Percentiles rank a stretch among this genome's conserved stretches.
Evolutionary conservation across 805 yeast genomes (phyloP).

Genomic region (Wickerhamiella parazyma): DNA sequence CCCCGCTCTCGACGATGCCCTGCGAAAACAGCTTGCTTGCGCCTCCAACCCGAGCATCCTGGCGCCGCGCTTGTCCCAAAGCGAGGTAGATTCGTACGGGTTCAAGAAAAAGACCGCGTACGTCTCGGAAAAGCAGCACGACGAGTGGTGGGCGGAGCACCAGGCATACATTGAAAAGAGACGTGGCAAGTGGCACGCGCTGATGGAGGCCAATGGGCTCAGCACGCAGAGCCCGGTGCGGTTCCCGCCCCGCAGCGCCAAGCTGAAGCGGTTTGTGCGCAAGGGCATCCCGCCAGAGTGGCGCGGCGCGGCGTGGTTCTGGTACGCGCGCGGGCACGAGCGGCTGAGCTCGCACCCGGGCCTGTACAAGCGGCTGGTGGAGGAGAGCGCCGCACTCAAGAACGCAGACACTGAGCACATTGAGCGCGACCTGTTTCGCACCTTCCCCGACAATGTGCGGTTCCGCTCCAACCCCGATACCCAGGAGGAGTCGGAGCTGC

Average conservation of each 20-base stretch:
- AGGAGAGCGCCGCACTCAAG: slow-evolving; percentile 38
- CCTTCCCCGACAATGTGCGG: slow-evolving; percentile 85
- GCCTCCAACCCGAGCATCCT: slow-evolving; percentile 6
- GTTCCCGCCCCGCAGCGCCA: slow-evolving; percentile 25
- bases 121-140: slow-evolving; percentile 43
- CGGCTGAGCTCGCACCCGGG: slow-evolving; percentile 56
- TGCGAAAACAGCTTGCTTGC: slow-evolving; percentile 3
- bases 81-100: slow-evolving; percentile 60
- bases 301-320: slow-evolving; percentile 97
- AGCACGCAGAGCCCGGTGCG: slow-evolving; percentile 26
- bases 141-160: slow-evolving; percentile 65
- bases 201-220: slow-evolving; percentile 59
- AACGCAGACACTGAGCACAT: slow-evolving; percentile 80
- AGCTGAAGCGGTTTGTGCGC: slow-evolving; percentile 59
- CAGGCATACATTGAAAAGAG: slow-evolving; percentile 48
- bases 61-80: slow-evolving; percentile 7
- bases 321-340: slow-evolving; percentile 77
- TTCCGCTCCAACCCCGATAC: slow-evolving; percentile 38
- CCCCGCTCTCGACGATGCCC: background rate
- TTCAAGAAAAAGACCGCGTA: slow-evolving; percentile 54
- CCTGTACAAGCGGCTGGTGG: slow-evolving; percentile 55
- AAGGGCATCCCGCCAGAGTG: slow-evolving; percentile 95
- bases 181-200: slow-evolving; percentile 59
- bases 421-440: slow-evolving; percentile 83
- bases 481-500: slow-evolving; percentile 36